These are phyloP conservation scores for Rubroboletus satanas DNA, from an alignment of 768 basidiomycete species.

Conservation along the genomic window DNA sequence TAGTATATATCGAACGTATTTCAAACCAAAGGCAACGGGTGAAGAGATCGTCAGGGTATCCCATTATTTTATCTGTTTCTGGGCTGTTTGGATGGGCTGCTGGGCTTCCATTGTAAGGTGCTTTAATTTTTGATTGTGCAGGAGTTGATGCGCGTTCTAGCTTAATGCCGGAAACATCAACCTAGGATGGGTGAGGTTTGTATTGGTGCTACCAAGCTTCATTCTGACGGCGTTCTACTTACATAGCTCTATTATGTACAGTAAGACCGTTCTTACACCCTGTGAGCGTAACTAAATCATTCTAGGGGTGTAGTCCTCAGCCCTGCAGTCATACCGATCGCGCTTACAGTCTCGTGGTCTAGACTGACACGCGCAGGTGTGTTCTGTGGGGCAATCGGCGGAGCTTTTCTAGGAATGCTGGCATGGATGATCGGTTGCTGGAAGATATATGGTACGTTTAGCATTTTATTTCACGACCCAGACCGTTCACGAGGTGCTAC, in stretches of 20 bases:
- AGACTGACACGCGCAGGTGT: slow-evolving; percentile 41
- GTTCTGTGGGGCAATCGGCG: slow-evolving; percentile 38
- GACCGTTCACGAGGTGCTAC: not conserved
- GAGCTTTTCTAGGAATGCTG: slow-evolving; percentile 41
- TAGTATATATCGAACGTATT: slow-evolving; percentile 39
- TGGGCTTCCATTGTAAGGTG: slow-evolving; percentile 35
- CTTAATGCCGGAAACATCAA: slow-evolving; percentile 44
- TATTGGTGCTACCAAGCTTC: not conserved
- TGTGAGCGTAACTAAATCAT: not conserved
- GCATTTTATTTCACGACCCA: not conserved
- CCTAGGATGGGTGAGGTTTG: slow-evolving; percentile 41
- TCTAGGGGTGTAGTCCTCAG: slow-evolving; percentile 46
- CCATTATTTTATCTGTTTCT: slow-evolving; percentile 40
- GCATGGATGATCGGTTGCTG: slow-evolving; percentile 52
- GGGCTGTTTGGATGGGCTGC: slow-evolving; percentile 43
- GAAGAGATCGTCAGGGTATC: slow-evolving; percentile 39
- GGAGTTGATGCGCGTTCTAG: slow-evolving; percentile 20
- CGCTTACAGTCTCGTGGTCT: slow-evolving; percentile 44
- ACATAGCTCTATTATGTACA: slow-evolving; percentile 43
- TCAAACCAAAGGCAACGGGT: slow-evolving; percentile 35
- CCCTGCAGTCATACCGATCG: slow-evolving; percentile 50
- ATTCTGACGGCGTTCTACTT: not conserved
- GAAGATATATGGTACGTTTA: slow-evolving; percentile 42
- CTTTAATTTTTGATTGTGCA: not conserved
- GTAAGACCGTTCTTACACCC: slow-evolving; percentile 17